phyloP scores from a whole-genome alignment of 768 basidiomycete species.

The Mycena rebaudengoi region DNA sequence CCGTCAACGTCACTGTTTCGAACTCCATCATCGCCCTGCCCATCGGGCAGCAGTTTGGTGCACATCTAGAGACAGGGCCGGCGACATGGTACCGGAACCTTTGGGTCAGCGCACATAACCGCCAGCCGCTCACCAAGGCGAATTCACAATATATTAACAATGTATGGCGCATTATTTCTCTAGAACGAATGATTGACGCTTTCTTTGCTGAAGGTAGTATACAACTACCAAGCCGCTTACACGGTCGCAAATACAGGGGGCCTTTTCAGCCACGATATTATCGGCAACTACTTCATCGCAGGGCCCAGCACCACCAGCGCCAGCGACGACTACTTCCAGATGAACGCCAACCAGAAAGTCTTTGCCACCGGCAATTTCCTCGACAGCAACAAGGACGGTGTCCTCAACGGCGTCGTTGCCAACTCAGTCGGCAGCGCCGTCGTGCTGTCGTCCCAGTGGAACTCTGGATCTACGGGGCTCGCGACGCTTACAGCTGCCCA shows the following conservation, averaged over 20 bases:
- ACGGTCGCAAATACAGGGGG: slow-evolving; percentile 32
- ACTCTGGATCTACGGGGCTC: slow-evolving; percentile 22
- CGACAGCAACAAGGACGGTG: slow-evolving; percentile 30
- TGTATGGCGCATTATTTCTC: slow-evolving; percentile 4
- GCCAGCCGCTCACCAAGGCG: slow-evolving; percentile 32
- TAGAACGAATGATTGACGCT: neutral
- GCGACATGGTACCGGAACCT: slow-evolving; percentile 33
- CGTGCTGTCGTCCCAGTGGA: slow-evolving; percentile 26
- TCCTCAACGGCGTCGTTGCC: slow-evolving; percentile 30
- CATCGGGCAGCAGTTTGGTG: slow-evolving; percentile 33
- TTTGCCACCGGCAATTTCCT: slow-evolving; percentile 31
- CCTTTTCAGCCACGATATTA: slow-evolving; percentile 30
- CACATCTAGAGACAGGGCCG: slow-evolving; percentile 33
- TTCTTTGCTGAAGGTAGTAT: slow-evolving; percentile 21
- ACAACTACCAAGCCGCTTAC: slow-evolving; percentile 34
- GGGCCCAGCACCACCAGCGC: slow-evolving; percentile 32
- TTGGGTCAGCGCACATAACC: slow-evolving; percentile 33
- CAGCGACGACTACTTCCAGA: slow-evolving; percentile 32
- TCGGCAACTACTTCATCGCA: slow-evolving; percentile 34
- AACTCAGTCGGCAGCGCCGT: slow-evolving; percentile 29
- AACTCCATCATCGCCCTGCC: slow-evolving; percentile 31
- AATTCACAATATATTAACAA: slow-evolving; percentile 34
- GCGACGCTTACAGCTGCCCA: slow-evolving; percentile 27
- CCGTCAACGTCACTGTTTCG: slow-evolving; percentile 31
- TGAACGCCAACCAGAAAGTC: slow-evolving; percentile 32